Conservation (phyloP, 75 land plant species). For the Cryptomeria japonica region DNA sequence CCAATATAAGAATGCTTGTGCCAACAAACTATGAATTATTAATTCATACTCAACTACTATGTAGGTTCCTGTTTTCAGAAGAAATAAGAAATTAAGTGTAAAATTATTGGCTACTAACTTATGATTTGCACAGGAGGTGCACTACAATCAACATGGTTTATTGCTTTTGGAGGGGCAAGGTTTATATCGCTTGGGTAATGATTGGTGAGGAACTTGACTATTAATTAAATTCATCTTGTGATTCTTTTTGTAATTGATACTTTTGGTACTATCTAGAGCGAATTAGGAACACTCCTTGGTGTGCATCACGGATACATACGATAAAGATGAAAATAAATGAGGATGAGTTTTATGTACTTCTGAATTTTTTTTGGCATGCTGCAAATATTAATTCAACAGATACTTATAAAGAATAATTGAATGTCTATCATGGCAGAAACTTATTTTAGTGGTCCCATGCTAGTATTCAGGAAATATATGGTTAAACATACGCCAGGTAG, state of each 20-base stretch:
- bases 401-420: neutral
- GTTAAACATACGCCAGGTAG: neutral
- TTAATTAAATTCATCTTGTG: neutral
- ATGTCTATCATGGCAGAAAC: neutral
- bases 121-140: constrained; percentile 74
- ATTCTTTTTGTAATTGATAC: neutral
- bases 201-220: constrained; percentile 50
- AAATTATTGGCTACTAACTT: neutral
- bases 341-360: neutral
- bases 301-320: neutral
- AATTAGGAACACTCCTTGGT: no score
- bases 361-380: neutral
- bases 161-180: constrained; percentile 94
- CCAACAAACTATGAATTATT: neutral
- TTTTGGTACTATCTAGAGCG: neutral
- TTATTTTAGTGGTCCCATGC: neutral
- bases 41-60: neutral
- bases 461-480: neutral
- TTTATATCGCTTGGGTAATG: constrained; percentile 86
- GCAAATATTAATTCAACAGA: neutral
- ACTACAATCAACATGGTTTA: constrained; percentile 97
- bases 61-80: neutral
- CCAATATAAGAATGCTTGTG: neutral
- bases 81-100: neutral
- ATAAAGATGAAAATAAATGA: neutral